These are phyloP conservation scores for Pleurotus cornucopiae DNA, from an alignment of 768 basidiomycete genomes.

Conservation along the genomic window DNA sequence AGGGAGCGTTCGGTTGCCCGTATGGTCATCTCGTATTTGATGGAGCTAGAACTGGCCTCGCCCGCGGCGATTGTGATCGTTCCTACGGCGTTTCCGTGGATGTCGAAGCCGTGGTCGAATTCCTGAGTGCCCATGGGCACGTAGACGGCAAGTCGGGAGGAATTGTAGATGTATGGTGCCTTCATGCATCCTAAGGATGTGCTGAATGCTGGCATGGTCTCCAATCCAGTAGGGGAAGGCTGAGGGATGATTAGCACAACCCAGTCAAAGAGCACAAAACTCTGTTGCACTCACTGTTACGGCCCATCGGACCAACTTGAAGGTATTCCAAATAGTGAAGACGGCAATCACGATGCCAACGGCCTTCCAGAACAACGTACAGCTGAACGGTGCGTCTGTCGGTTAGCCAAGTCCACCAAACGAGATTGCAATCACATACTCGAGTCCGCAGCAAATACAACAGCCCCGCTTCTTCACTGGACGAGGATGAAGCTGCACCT, in stretches of 20 bases:
- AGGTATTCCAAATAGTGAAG: conserved; percentile 35
- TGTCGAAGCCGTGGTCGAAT: conserved; percentile 41
- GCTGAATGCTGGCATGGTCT: conserved; percentile 53
- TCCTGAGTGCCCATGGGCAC: conserved; percentile 31
- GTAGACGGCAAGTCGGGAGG: conserved; percentile 28
- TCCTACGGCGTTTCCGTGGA: conserved; percentile 45
- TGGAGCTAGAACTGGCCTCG: conserved; percentile 30
- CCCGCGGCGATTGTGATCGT: conserved; percentile 47
- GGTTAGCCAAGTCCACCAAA: background rate
- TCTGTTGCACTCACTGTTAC: conserved; percentile 32
- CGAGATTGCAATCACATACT: conserved; percentile 28
- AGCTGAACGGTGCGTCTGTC: conserved; percentile 26
- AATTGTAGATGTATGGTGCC: conserved; percentile 42
- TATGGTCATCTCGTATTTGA: conserved; percentile 47
- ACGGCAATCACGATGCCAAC: conserved; percentile 44
- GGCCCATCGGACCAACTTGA: conserved; percentile 44
- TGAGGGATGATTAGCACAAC: conserved; percentile 15
- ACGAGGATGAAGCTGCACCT: conserved; percentile 20
- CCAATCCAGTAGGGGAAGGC: conserved; percentile 47
- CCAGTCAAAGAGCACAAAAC: background rate
- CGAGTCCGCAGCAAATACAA: conserved; percentile 48
- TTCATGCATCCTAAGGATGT: conserved; percentile 45
- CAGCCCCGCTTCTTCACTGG: conserved; percentile 30
- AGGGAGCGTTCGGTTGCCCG: conserved; percentile 36
- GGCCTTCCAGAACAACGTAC: conserved; percentile 50